phyloP scores from a whole-genome alignment of 768 basidiomycete genomes.

The Roridomyces roridus region DNA sequence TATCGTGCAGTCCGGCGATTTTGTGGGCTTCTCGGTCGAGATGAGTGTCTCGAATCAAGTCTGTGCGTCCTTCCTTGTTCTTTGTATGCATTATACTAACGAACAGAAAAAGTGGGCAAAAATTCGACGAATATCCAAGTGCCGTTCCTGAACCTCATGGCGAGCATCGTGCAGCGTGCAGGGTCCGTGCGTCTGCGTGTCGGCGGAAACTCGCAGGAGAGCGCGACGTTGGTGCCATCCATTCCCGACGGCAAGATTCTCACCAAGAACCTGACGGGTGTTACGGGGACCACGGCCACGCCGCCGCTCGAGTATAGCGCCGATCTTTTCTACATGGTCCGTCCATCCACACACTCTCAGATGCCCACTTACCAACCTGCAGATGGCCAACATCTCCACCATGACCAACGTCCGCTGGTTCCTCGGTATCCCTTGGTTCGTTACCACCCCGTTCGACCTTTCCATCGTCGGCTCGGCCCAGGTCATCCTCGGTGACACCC shows the following conservation, averaged over 20 bases:
- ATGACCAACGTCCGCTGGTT: slow-evolving; percentile 57
- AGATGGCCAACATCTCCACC: slow-evolving; percentile 50
- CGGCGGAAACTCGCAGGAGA: slow-evolving; percentile 69
- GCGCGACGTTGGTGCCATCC: slow-evolving; percentile 38
- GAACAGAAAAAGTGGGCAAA: background rate
- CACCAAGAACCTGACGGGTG: slow-evolving; percentile 40
- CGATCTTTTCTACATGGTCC: slow-evolving; percentile 54
- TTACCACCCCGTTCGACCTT: slow-evolving; percentile 14
- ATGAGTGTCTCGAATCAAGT: slow-evolving; percentile 49
- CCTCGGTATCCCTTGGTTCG: slow-evolving; percentile 37
- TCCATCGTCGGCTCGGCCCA: slow-evolving; percentile 35
- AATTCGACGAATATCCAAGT: slow-evolving; percentile 39
- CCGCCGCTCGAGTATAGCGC: slow-evolving; percentile 56
- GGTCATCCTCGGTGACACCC: slow-evolving; percentile 37
- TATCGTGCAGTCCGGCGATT: slow-evolving; percentile 38
- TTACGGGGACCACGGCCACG: slow-evolving; percentile 47
- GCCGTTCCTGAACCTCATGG: slow-evolving; percentile 63
- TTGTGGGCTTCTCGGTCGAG: slow-evolving; percentile 51
- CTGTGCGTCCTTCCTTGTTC: slow-evolving; percentile 30
- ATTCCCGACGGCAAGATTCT: slow-evolving; percentile 45
- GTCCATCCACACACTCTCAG: background rate
- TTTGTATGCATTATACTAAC: slow-evolving; percentile 1
- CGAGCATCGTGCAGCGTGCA: slow-evolving; percentile 54
- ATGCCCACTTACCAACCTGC: background rate
- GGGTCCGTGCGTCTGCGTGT: slow-evolving; percentile 56